These are phyloP conservation scores for Wickerhamomyces sydowiorum DNA, from an alignment of 805 yeast genomes.

Conservation along the genomic window DNA sequence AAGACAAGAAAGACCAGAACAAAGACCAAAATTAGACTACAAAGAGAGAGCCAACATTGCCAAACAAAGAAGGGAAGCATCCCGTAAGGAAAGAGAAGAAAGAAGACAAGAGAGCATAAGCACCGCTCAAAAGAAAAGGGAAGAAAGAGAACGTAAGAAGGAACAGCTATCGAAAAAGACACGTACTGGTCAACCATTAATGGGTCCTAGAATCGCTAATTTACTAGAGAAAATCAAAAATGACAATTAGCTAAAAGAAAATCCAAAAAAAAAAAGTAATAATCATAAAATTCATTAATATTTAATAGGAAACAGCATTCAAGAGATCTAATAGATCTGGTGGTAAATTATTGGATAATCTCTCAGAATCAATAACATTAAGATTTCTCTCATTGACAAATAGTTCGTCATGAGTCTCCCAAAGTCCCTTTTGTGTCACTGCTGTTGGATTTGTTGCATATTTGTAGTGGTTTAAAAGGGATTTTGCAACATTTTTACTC, in stretches of 20 bases:
- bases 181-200: constrained; percentile 75
- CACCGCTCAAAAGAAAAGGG: constrained; percentile 35
- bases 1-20: constrained; percentile 7
- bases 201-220: constrained; percentile 83
- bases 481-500: constrained; percentile 2
- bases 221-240: constrained; percentile 70
- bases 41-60: constrained; percentile 30
- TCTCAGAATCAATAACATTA: constrained; percentile 13
- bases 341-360: constrained; percentile 4
- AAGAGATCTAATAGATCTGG: constrained; percentile 6
- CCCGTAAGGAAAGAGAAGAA: constrained; percentile 26
- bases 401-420: constrained; percentile 12
- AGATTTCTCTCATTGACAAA: constrained; percentile 10
- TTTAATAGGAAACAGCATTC: constrained; percentile 8
- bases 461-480: constrained; percentile 1
- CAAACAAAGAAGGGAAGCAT: constrained; percentile 28
- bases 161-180: constrained; percentile 50
- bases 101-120: constrained; percentile 35
- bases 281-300: background rate
- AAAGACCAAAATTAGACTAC: constrained; percentile 24
- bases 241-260: constrained; percentile 23
- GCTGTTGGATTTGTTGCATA: background rate
- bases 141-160: constrained; percentile 36
- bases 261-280: background rate
- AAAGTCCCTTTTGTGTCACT: constrained; percentile 18